Evolutionary conservation across 768 basidiomycete species (phyloP).

Genomic region (Lentinula boryana): DNA sequence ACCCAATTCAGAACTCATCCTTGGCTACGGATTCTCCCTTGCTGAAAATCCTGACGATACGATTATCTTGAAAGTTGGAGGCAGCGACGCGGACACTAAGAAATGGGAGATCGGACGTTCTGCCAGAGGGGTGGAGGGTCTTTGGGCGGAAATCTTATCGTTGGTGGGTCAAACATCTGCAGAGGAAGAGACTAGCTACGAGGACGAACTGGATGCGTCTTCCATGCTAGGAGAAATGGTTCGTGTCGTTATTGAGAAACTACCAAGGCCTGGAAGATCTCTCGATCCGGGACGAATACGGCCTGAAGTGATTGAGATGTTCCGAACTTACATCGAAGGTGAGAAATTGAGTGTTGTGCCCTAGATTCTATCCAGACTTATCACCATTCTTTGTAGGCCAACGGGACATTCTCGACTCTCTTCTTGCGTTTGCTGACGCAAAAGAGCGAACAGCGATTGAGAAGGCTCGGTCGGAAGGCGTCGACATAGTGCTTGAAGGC

Average conservation of each 20-base stretch:
- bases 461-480: slow-evolving; percentile 43
- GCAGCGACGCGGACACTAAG: slow-evolving; percentile 26
- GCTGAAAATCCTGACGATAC: slow-evolving; percentile 81
- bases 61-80: slow-evolving; percentile 72
- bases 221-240: slow-evolving; percentile 66
- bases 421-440: slow-evolving; percentile 41
- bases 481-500: slow-evolving; percentile 48
- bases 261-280: slow-evolving; percentile 28
- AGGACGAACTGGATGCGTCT: slow-evolving; percentile 66
- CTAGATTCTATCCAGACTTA: background rate
- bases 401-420: slow-evolving; percentile 45
- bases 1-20: slow-evolving; percentile 82
- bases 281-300: slow-evolving; percentile 27
- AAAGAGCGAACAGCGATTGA: slow-evolving; percentile 44
- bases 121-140: slow-evolving; percentile 44
- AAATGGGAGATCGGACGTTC: slow-evolving; percentile 63
- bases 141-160: slow-evolving; percentile 53
- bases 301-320: slow-evolving; percentile 58
- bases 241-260: slow-evolving; percentile 36
- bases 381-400: slow-evolving; percentile 37
- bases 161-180: slow-evolving; percentile 20
- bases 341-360: slow-evolving; percentile 3
- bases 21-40: slow-evolving; percentile 89
- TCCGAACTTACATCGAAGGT: slow-evolving; percentile 66
- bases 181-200: slow-evolving; percentile 31